Conservation (phyloP, 1,139 yeast species). For the Dujonia santamariae region DNA sequence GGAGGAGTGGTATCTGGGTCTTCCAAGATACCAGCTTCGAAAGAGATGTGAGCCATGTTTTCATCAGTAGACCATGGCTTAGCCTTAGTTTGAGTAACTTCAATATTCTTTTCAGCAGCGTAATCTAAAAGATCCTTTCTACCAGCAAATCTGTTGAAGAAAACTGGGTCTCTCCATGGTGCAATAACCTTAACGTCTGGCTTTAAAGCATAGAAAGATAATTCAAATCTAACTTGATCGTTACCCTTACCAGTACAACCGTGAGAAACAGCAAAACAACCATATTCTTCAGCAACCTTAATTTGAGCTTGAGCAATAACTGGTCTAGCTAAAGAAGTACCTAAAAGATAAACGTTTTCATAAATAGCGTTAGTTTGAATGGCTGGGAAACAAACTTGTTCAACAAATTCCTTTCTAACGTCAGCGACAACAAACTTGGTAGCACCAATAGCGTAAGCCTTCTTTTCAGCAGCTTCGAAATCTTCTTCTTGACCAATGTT, state of each 20-base stretch:
- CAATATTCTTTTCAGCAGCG: conserved; percentile 87
- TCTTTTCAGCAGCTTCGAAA: conserved; percentile 93
- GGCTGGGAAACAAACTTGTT: conserved; percentile 92
- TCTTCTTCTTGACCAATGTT: conserved; percentile 99
- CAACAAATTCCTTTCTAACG: conserved; percentile 92
- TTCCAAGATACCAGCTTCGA: conserved; percentile 98
- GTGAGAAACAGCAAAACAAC: conserved; percentile 97
- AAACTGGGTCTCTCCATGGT: conserved; percentile 97
- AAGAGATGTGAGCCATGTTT: conserved; percentile 97
- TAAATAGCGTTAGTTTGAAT: conserved; percentile 96
- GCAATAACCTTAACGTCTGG: conserved; percentile 97
- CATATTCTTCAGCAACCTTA: conserved; percentile 92
- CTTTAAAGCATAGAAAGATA: conserved; percentile 93
- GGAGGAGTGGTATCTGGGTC: conserved; percentile 99
- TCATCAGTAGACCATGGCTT: conserved; percentile 99
- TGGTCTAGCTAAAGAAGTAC: conserved; percentile 97
- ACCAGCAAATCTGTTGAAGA: conserved; percentile 95
- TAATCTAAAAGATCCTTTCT: conserved; percentile 93
- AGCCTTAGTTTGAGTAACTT: conserved; percentile 95
- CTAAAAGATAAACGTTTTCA: conserved; percentile 93
- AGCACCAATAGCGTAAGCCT: conserved; percentile 96
- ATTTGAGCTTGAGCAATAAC: conserved; percentile 98
- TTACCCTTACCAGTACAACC: conserved; percentile 99
- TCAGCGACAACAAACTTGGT: conserved; percentile 91
- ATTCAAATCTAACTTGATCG: conserved; percentile 97